phyloP scores from a whole-genome alignment of 2,329 filamentous ascomycete species.

The Epichloe bromicola region DNA sequence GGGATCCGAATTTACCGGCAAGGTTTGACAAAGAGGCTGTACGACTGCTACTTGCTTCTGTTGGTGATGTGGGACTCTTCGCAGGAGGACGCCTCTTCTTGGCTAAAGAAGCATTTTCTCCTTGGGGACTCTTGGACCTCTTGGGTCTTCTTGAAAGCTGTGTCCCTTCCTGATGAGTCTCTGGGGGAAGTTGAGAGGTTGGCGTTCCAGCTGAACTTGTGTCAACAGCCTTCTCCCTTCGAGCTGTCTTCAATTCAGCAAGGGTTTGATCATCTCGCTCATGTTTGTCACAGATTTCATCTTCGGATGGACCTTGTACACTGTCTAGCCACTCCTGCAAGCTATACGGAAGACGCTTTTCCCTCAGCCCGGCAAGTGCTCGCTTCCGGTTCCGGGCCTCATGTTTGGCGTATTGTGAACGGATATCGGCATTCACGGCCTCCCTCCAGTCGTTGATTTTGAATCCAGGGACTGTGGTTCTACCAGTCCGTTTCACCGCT shows the following conservation, averaged over 20 bases:
- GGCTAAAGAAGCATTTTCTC: not conserved
- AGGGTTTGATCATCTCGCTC: not conserved
- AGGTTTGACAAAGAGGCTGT: not conserved
- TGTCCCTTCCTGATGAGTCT: not conserved
- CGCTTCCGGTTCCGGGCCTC: constrained; percentile 31
- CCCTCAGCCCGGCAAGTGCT: constrained; percentile 18
- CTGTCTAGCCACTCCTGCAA: constrained; percentile 4
- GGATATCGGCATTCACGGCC: constrained; percentile 16
- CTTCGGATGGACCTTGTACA: constrained; percentile 1
- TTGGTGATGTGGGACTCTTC: not conserved
- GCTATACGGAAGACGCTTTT: not conserved
- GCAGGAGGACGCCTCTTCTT: not conserved
- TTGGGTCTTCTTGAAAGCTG: not conserved
- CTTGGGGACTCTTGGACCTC: not conserved
- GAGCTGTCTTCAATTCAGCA: not conserved
- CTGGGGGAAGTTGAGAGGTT: not conserved
- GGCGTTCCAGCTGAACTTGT: not conserved
- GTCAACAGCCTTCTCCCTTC: not conserved
- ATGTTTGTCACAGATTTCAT: not conserved
- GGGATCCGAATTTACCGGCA: not conserved
- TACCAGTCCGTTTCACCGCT: constrained; percentile 23
- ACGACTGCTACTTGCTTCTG: not conserved
- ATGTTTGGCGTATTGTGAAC: constrained; percentile 24
- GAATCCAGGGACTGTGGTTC: constrained; percentile 22
- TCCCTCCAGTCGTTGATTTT: constrained; percentile 24